phyloP scores from a whole-genome alignment of 192 early-diverging fungal species.

The Diversispora epigaea region DNA sequence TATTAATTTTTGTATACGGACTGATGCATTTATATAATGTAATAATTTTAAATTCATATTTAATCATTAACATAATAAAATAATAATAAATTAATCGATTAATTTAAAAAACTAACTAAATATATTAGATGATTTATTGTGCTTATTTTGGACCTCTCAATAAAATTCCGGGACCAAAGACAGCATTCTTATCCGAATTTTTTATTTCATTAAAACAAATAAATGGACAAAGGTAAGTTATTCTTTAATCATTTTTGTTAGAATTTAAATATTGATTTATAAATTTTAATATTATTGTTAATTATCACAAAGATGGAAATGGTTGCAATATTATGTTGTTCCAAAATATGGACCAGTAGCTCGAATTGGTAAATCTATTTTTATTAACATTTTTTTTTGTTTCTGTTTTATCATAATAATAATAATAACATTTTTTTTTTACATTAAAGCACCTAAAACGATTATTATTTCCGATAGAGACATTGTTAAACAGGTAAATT shows the following conservation, averaged over 20 bases:
- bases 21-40: too few species aligned
- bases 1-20: too few species aligned
- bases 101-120: too few species aligned
- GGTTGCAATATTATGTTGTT: not conserved
- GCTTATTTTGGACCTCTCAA: slow-evolving; percentile 36
- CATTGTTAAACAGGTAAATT: slow-evolving; percentile 39
- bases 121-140: not conserved
- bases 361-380: slow-evolving; percentile 20
- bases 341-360: slow-evolving; percentile 38
- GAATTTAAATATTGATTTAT: not conserved
- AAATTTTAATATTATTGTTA: not conserved
- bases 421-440: not conserved
- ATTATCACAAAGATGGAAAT: slow-evolving; percentile 1
- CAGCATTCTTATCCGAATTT: not conserved
- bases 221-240: not conserved
- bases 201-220: not conserved
- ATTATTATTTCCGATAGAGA: slow-evolving; percentile 37
- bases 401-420: not conserved
- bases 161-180: slow-evolving; percentile 34
- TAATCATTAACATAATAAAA: too few species aligned
- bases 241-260: not conserved
- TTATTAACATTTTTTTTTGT: not conserved
- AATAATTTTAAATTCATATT: too few species aligned
- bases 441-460: slow-evolving; percentile 1
- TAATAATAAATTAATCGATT: too few species aligned